Base-by-base conservation (phyloP, 306 rosid genomes). In the Casuarina glauca region DNA sequence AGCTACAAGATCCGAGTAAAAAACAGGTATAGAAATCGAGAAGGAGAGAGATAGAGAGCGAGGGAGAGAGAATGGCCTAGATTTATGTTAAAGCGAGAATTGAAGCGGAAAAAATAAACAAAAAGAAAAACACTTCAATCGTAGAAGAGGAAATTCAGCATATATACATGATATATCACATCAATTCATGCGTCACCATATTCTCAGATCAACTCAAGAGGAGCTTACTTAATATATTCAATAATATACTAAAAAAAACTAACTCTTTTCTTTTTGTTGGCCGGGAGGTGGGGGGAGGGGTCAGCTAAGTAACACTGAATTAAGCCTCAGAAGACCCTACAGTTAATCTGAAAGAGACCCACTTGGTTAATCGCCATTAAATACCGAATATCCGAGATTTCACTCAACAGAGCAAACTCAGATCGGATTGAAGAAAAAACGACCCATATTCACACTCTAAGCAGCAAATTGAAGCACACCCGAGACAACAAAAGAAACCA, bases 131-230 rank as follows among this genome's bases (percentile, higher is more conserved):
- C 32, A 26, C 32, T 60, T 15, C 67, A 60, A 4, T 32, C 35
- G 42, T 60, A 60, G 60, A 76, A 72, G 66, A 11, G 61, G 77
- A 74, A 77, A 61, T 69, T 73, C 60, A 41, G 81, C 79, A 81
- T 53, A 63, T 9, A 44, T 70, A 20, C 69, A 61, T 58, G 80
- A 82, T 73, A 77, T 55, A 81, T 83, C 89, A 72, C 85, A 80
- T 81, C 84, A 81, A 78, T 60, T 80, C 77, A 64, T 44, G 79
- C 84, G 72, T 74, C 78, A 74, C 61, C 20, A 57, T 69, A 45
- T 60, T 53, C 73, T 72, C 57, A 69, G 72, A 48, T 69, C n/a
- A 74, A 62, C 26, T 58, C 43, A 38, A 76, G 70, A 77, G 77
- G 58, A 52, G 1, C 78, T 26, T 41, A 42, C 41, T 66, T 17